Base-by-base conservation (phyloP, 2,329 filamentous ascomycete genomes). In the Clonostachys sp. region DNA sequence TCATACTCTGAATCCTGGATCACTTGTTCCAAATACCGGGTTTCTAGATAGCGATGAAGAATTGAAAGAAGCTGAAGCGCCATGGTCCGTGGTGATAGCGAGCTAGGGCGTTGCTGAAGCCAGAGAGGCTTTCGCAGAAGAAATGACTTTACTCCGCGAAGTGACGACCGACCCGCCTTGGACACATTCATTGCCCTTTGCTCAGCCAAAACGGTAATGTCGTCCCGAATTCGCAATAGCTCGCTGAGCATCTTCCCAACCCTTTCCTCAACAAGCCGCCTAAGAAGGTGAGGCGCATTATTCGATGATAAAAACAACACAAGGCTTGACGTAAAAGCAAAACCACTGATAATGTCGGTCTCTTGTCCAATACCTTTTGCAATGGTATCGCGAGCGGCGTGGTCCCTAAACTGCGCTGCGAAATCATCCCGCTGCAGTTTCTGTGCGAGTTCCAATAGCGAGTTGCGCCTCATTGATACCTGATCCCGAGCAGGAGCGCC, bases 171-270 rank as follows among this genome's bases (percentile, higher is more conserved):
- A 12, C 78, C 80, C 33, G 80, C 73, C 57, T 78, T 85, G 1
- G 89, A 85, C 59, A 91, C 74, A 53, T 90, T 91, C 48, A 69
- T 80, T 53, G 80, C 79, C 34, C 83, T 79, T 36, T 88, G 83
- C 51, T 77, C 80, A 1, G 78, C 77, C n/a, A 89, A 63, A 16
- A 67, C 66, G n/a, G 65, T 65, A 24, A 91, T 79, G 45, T 86
- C 81, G 13, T 73, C 67, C 12, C 74, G 59, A 14, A 67, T 61
- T 3, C 68, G 64, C 10, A 91, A 65, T 36, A 89, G 71, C 4
- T 66, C 70, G 38, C 69, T 65, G 12, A 91, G 64, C 39, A 86
- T 67, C n/a, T 63, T 59, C 5, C 78, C 71, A 18, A 83, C 68
- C 9, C 75, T 75, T 16, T 82, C 77, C 12, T 71, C 65, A 34